Conservation (phyloP, 495 filamentous ascomycete genomes). For the Amphirosellinia nigrospora region DNA sequence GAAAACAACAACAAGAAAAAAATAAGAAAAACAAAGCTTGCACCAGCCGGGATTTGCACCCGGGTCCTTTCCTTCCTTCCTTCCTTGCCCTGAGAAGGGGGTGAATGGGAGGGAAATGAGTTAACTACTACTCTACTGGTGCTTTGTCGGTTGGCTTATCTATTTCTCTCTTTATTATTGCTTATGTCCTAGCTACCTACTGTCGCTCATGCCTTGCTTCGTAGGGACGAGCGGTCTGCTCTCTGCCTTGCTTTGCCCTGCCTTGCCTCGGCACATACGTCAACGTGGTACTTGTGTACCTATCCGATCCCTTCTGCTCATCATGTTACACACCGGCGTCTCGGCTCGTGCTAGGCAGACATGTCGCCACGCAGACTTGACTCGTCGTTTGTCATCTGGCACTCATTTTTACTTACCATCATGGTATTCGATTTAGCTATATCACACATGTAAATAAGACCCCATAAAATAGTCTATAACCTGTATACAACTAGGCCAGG, state of each 20-base stretch:
- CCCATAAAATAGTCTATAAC: no score
- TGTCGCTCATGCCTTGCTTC: background rate
- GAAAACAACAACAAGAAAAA: background rate
- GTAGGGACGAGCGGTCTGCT: background rate
- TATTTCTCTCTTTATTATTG: background rate
- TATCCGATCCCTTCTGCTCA: background rate
- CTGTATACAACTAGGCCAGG: background rate
- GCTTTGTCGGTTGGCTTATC: slow-evolving; percentile 23
- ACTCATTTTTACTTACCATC: background rate
- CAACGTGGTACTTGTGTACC: background rate
- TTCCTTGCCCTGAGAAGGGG: slow-evolving; percentile 20
- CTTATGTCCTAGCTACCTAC: background rate
- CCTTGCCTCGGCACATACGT: no score
- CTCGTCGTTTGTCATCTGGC: background rate
- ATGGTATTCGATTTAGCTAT: background rate
- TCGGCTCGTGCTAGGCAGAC: background rate
- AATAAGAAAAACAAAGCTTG: slow-evolving; percentile 24
- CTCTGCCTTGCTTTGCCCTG: background rate
- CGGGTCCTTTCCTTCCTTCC: slow-evolving; percentile 38
- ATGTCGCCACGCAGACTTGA: no score
- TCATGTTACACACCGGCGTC: background rate
- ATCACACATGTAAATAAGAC: background rate
- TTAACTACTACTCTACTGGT: slow-evolving; percentile 40
- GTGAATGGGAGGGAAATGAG: slow-evolving; percentile 34
- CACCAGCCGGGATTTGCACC: slow-evolving; percentile 43